phyloP scores from a whole-genome alignment of 2,329 filamentous ascomycete species.

The Dichotomopilus funicola region DNA sequence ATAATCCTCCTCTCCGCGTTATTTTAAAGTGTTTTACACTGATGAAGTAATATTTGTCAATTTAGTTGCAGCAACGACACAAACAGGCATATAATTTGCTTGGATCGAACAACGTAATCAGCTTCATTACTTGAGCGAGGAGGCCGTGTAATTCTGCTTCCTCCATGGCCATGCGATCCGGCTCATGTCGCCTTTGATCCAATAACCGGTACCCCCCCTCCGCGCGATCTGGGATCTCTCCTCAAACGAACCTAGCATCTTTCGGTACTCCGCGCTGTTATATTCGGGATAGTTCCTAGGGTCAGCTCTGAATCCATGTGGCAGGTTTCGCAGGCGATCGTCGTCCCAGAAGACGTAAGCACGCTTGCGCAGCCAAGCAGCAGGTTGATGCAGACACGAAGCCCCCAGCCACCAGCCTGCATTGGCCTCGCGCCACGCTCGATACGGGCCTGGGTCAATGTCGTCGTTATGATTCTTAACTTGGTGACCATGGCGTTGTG shows the following conservation, averaged over 20 bases:
- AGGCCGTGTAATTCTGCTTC: too few species aligned
- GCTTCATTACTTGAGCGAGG: too few species aligned
- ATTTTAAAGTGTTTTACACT: too few species aligned
- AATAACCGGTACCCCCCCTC: neutral
- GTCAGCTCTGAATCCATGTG: neutral
- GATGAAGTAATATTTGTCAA: too few species aligned
- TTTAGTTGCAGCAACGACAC: too few species aligned
- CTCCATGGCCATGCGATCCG: too few species aligned
- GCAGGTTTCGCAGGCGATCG: neutral
- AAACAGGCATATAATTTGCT: too few species aligned
- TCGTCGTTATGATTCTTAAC: neutral
- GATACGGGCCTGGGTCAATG: neutral
- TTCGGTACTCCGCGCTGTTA: too few species aligned
- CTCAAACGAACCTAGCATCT: neutral
- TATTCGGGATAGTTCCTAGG: too few species aligned
- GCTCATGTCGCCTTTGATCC: neutral
- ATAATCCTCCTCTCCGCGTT: too few species aligned
- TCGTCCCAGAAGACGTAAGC: slow-evolving; percentile 3
- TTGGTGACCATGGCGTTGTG: neutral
- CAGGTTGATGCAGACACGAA: neutral
- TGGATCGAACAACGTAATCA: too few species aligned
- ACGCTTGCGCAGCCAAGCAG: neutral
- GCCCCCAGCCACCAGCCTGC: neutral
- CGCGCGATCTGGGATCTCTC: neutral
- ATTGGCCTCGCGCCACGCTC: neutral